Percentiles rank a stretch among this genome's conserved stretches.
phyloP scores from a whole-genome alignment of 2,329 filamentous ascomycete species.

The Iodosphaeria phyllophila region DNA sequence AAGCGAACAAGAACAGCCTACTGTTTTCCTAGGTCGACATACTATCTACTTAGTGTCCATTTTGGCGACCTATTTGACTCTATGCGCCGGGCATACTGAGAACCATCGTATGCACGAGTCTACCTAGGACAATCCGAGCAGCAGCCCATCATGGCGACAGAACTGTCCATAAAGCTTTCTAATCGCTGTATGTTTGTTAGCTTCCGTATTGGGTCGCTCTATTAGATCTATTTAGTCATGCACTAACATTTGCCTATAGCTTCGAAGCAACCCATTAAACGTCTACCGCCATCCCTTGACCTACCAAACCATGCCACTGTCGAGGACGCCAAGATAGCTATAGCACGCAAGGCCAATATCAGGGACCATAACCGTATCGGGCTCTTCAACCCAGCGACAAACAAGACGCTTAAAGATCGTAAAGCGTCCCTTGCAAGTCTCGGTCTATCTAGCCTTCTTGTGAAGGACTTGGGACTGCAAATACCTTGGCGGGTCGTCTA shows the following conservation, averaged over 20 bases:
- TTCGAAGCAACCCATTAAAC: conserved; percentile 31
- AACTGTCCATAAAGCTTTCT: conserved; percentile 1
- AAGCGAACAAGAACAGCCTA: no score
- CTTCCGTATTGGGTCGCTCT: neutral
- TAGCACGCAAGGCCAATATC: conserved; percentile 31
- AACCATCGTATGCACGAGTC: no score
- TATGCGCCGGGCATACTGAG: no score
- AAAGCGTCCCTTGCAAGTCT: conserved; percentile 30
- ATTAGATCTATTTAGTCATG: neutral
- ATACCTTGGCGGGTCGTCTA: conserved; percentile 89
- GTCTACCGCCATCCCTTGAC: conserved; percentile 31
- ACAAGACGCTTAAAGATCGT: conserved; percentile 45
- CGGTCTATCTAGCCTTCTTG: conserved; percentile 42
- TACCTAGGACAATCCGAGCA: no score
- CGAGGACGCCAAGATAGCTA: conserved; percentile 36
- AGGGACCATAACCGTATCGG: conserved; percentile 43
- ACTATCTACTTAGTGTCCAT: no score
- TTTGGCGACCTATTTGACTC: no score
- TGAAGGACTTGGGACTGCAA: conserved; percentile 87
- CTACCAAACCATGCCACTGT: conserved; percentile 31
- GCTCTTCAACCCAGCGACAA: conserved; percentile 38
- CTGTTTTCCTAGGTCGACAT: no score
- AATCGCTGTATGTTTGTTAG: conserved; percentile 1
- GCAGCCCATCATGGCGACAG: conserved; percentile 1
- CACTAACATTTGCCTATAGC: conserved; percentile 10